Evolutionary conservation across 2,329 filamentous ascomycete genomes (phyloP).

Genomic region (Trichophyton verrucosum): DNA sequence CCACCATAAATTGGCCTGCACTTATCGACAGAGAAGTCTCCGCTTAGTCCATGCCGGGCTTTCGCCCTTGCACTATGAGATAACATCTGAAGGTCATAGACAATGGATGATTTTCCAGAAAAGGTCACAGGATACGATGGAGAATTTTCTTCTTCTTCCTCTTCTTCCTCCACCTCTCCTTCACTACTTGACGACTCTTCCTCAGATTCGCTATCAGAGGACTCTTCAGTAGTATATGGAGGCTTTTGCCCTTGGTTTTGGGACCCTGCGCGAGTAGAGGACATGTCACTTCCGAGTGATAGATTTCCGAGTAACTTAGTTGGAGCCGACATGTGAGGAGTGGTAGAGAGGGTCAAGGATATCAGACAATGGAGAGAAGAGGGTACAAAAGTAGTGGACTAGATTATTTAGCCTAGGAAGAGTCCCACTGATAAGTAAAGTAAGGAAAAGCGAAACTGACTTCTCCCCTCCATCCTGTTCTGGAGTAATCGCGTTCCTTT

Average conservation of each 20-base stretch:
- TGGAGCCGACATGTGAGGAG: conserved; percentile 27
- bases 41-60: conserved; percentile 12
- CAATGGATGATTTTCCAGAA: conserved; percentile 10
- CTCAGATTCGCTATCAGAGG: conserved; percentile 17
- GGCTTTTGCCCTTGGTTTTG: conserved; percentile 15
- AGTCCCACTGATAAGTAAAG: background rate
- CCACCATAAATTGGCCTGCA: conserved; percentile 19
- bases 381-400: background rate
- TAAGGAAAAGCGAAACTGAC: background rate
- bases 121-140: conserved; percentile 2
- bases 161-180: background rate
- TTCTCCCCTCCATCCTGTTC: background rate
- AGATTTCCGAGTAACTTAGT: conserved; percentile 29
- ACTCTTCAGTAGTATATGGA: conserved; percentile 10
- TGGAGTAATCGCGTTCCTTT: background rate
- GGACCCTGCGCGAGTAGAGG: conserved; percentile 19
- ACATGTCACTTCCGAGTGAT: conserved; percentile 27
- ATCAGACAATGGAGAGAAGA: too few species aligned
- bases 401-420: background rate
- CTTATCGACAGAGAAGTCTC: conserved; percentile 14
- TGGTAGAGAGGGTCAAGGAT: background rate
- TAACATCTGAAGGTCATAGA: conserved; percentile 10
- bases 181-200: conserved; percentile 13
- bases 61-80: conserved; percentile 7
- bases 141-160: conserved; percentile 5